Percentiles rank a stretch among this genome's conserved stretches.
phyloP scores from a whole-genome alignment of 2,329 filamentous ascomycete genomes.

The Monosporascus cannonballus region DNA sequence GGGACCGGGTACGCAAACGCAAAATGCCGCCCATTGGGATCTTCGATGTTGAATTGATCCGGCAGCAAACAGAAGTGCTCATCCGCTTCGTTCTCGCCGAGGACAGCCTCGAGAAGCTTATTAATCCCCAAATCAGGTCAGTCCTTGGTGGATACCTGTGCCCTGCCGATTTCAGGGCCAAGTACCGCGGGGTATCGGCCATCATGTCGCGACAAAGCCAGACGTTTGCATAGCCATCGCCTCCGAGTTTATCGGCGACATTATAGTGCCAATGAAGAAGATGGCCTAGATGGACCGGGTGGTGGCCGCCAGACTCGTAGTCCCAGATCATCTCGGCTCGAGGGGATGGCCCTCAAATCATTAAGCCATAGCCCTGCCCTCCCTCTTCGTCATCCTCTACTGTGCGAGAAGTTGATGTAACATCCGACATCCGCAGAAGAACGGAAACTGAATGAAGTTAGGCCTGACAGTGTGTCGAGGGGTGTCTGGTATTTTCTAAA shows the following conservation, averaged over 20 bases:
- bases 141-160: slow-evolving; percentile 14
- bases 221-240: slow-evolving; percentile 34
- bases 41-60: slow-evolving; percentile 14
- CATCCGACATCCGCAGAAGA: too few species aligned
- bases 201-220: slow-evolving; percentile 30
- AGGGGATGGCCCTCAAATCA: not conserved
- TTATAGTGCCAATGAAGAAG: slow-evolving; percentile 32
- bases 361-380: too few species aligned
- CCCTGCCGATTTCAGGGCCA: slow-evolving; percentile 26
- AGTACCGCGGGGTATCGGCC: slow-evolving; percentile 11
- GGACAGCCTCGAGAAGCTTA: slow-evolving; percentile 5
- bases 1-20: slow-evolving; percentile 22
- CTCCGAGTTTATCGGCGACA: slow-evolving; percentile 35
- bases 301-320: slow-evolving; percentile 32
- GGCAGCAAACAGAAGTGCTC: slow-evolving; percentile 13
- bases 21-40: slow-evolving; percentile 22
- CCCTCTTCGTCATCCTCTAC: too few species aligned
- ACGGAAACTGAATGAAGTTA: too few species aligned
- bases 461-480: too few species aligned
- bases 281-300: slow-evolving; percentile 35
- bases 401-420: too few species aligned
- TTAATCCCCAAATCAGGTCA: slow-evolving; percentile 13
- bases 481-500: too few species aligned
- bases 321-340: slow-evolving; percentile 7
- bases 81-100: not conserved